These are phyloP conservation scores for Stenogyne calaminthoides DNA, from an alignment of 305 asterid genomes.

Conservation along the genomic window DNA sequence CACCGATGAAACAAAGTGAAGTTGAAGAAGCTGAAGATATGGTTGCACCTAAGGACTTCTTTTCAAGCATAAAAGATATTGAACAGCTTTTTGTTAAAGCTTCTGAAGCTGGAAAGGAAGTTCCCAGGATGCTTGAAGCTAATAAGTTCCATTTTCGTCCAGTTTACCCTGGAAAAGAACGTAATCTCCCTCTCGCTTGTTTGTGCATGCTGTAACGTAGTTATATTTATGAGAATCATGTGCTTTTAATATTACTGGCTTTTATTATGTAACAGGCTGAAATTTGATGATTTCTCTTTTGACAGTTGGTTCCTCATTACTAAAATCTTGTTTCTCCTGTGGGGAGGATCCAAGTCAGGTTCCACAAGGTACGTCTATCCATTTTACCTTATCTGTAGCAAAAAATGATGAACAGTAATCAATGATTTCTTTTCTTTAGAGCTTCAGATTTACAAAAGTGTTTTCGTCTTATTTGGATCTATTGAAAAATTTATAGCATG, in stretches of 20 bases:
- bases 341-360: conserved; percentile 87
- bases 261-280: conserved; percentile 22
- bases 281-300: conserved; percentile 26
- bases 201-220: too few species aligned
- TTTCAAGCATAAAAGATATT: conserved; percentile 78
- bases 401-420: neutral
- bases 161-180: conserved; percentile 66
- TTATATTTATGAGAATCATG: neutral
- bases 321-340: conserved; percentile 86
- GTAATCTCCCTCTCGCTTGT: conserved; percentile 50
- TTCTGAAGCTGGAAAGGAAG: conserved; percentile 93
- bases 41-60: conserved; percentile 78
- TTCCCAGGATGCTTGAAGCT: conserved; percentile 98
- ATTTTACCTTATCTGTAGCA: conserved; percentile 20
- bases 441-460: neutral
- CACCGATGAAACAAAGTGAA: conserved; percentile 52
- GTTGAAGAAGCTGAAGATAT: conserved; percentile 68
- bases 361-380: conserved; percentile 64
- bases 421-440: neutral
- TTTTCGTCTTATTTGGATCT: neutral
- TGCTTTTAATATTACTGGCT: neutral
- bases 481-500: neutral
- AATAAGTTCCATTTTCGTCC: conserved; percentile 96
- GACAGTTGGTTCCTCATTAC: conserved; percentile 71
- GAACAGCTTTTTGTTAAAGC: conserved; percentile 82